Percentiles rank a stretch among this genome's conserved stretches.
Evolutionary conservation across 2,329 filamentous ascomycete genomes (phyloP).

Genomic region (Verticillium nubilum): DNA sequence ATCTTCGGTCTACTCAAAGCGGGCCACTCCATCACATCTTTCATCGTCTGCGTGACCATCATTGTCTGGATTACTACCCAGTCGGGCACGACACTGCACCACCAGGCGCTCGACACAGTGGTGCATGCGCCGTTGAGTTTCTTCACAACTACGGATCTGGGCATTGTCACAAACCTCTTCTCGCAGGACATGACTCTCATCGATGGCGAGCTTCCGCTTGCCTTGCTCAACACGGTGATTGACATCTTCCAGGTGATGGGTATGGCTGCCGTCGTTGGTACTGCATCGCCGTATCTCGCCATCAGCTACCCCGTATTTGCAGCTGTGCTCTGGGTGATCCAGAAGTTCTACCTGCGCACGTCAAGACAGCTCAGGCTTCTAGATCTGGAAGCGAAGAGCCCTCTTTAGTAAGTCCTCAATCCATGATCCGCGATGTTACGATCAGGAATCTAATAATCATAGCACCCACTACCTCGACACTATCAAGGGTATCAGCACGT

Average conservation of each 20-base stretch:
- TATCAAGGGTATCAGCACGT: constrained; percentile 43
- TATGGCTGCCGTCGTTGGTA: constrained; percentile 37
- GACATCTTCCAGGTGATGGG: constrained; percentile 20
- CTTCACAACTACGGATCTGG: constrained; percentile 28
- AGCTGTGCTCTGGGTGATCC: constrained; percentile 37
- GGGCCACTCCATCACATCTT: background rate
- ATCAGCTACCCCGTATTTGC: constrained; percentile 39
- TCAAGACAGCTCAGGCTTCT: constrained; percentile 50
- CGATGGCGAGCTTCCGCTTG: constrained; percentile 24
- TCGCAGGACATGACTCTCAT: constrained; percentile 31
- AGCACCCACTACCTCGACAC: constrained; percentile 43
- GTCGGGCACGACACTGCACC: constrained; percentile 17
- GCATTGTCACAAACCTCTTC: constrained; percentile 30
- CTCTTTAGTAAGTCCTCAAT: constrained; percentile 37
- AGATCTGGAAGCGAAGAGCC: constrained; percentile 51
- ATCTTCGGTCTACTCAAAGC: constrained; percentile 14
- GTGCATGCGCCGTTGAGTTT: constrained; percentile 28
- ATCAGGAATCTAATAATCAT: background rate
- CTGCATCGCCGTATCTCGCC: constrained; percentile 30
- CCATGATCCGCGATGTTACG: no score
- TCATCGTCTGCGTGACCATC: constrained; percentile 11
- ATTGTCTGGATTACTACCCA: constrained; percentile 14
- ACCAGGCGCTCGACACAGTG: constrained; percentile 14
- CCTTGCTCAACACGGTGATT: constrained; percentile 17
- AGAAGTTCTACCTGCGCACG: constrained; percentile 50